Evolutionary conservation across 106 monocot genomes (phyloP).

Genomic region (Allium fistulosum): DNA sequence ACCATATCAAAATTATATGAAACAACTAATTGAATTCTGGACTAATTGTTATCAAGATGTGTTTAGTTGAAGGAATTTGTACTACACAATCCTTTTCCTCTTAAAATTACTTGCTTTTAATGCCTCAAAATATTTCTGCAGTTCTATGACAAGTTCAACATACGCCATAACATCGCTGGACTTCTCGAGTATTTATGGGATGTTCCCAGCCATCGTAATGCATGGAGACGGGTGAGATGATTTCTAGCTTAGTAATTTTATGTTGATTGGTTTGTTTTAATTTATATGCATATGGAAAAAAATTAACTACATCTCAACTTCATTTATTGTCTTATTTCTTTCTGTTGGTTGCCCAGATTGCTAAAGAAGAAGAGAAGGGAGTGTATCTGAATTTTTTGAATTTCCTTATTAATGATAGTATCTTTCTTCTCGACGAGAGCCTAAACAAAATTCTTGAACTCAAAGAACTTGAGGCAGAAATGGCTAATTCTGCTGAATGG

Average conservation of each 20-base stretch:
- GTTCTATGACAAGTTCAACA: conserved; percentile 97
- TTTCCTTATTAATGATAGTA: conserved; percentile 97
- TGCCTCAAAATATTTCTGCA: conserved; percentile 29
- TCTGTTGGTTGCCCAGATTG: conserved; percentile 55
- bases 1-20: too few species aligned
- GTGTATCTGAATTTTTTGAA: conserved; percentile 96
- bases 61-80: too few species aligned
- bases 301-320: neutral
- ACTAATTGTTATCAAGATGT: too few species aligned
- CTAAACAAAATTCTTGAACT: conserved; percentile 96
- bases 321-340: neutral
- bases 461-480: conserved; percentile 94
- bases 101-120: neutral
- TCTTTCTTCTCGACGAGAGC: conserved; percentile 99
- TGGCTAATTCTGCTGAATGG: conserved; percentile 85
- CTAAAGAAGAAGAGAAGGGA: conserved; percentile 95
- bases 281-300: too few species aligned
- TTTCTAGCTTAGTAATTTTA: neutral
- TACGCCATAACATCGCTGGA: conserved; percentile 97
- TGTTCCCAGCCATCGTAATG: conserved; percentile 80
- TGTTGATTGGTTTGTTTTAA: neutral
- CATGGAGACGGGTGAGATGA: conserved; percentile 63
- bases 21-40: too few species aligned
- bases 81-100: too few species aligned
- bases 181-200: conserved; percentile 94